These are phyloP conservation scores for Colletotrichum phormii DNA, from an alignment of 2,329 filamentous ascomycete species.

Conservation along the genomic window DNA sequence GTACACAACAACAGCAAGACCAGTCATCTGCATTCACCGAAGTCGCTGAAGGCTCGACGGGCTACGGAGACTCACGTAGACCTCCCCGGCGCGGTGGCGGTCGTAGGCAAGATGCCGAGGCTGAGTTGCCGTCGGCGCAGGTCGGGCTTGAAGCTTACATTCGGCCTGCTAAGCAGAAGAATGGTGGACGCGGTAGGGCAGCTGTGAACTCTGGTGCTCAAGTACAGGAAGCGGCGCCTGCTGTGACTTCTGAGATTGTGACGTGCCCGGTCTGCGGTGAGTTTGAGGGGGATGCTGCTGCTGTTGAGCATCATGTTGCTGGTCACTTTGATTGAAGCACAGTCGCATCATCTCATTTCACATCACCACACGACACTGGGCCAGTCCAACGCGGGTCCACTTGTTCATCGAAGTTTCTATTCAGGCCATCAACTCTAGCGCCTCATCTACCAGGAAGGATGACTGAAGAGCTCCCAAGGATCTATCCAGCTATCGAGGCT, in stretches of 20 bases:
- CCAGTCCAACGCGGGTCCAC: too few relatives aligned
- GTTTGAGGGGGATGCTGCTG: constrained; percentile 76
- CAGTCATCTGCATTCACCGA: not conserved
- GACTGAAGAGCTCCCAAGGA: not conserved
- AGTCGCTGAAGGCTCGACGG: not conserved
- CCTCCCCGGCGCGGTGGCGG: constrained; percentile 1
- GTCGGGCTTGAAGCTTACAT: constrained; percentile 63
- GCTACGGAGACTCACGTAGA: not conserved
- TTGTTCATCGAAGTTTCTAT: not conserved
- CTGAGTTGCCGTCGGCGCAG: not conserved
- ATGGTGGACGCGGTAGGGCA: not conserved
- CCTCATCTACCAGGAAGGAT: not conserved
- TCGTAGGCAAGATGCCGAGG: constrained; percentile 37
- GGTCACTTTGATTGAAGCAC: constrained; percentile 57
- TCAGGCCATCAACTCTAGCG: not conserved
- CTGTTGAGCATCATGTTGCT: constrained; percentile 76
- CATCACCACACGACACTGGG: not conserved
- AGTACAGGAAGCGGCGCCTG: not conserved
- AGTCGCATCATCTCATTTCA: not conserved
- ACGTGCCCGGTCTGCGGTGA: constrained; percentile 74
- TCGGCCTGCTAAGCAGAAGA: constrained; percentile 43
- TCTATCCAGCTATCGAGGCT: not conserved
- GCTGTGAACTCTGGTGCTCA: not conserved
- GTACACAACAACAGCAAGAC: not conserved
- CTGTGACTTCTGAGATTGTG: constrained; percentile 33